Percentiles rank a stretch among this genome's conserved stretches.
Evolutionary conservation across 1,284 basidiomycete species (phyloP).

Genomic region (Trichosporon faecale): DNA sequence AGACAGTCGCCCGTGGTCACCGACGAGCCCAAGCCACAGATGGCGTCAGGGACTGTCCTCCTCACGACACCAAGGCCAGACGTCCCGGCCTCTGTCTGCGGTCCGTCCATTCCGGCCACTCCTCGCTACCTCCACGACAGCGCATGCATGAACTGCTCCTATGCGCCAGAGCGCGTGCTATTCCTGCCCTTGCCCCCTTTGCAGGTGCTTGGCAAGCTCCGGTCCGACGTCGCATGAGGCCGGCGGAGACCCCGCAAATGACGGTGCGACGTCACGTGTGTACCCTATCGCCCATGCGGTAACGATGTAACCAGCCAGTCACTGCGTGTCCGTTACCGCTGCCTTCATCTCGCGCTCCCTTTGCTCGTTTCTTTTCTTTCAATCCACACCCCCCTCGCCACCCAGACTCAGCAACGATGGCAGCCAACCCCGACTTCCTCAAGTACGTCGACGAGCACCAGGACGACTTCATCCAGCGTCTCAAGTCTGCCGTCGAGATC

Average conservation of each 20-base stretch:
- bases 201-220: not conserved
- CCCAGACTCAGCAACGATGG: constrained; percentile 30
- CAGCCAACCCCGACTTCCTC: constrained; percentile 57
- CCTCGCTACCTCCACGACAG: not conserved
- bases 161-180: too few relatives aligned
- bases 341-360: not conserved
- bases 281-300: not conserved
- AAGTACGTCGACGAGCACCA: constrained; percentile 69
- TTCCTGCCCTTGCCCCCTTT: not conserved
- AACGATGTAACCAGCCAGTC: constrained; percentile 7
- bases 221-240: constrained; percentile 4
- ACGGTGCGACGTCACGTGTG: not conserved
- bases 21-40: not conserved
- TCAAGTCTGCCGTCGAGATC: constrained; percentile 80
- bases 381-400: constrained; percentile 12
- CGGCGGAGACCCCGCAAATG: not conserved
- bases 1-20: too few relatives aligned
- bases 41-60: not conserved
- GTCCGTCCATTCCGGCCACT: not conserved
- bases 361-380: not conserved
- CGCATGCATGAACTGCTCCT: not conserved
- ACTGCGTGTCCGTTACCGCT: not conserved
- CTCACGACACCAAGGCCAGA: not conserved
- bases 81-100: not conserved
- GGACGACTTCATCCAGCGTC: constrained; percentile 69